These are phyloP conservation scores for Teratosphaeria nubilosa DNA, from an alignment of 2,329 filamentous ascomycete species.

Conservation along the genomic window DNA sequence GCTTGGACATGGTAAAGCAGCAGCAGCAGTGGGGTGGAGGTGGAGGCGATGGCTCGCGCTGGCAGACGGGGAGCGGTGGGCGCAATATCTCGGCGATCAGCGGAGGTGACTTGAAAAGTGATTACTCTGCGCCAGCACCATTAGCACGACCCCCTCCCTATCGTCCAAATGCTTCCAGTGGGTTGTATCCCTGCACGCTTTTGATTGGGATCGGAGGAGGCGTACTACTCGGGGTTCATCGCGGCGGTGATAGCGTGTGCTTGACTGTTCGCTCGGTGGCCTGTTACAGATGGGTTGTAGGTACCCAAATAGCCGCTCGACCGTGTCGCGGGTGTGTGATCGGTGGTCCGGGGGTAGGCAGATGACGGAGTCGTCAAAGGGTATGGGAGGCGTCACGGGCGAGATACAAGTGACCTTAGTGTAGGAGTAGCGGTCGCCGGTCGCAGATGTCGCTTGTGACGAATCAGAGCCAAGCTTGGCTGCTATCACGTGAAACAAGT, in stretches of 20 bases:
- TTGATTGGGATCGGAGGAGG: conserved; percentile 18
- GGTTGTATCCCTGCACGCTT: background rate
- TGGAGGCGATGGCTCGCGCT: background rate
- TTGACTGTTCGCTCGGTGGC: background rate
- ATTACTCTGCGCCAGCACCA: background rate
- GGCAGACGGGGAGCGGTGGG: background rate
- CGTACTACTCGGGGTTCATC: conserved; percentile 87
- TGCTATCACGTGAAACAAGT: background rate
- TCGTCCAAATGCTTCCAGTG: background rate
- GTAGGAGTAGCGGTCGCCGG: background rate
- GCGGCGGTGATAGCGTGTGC: conserved; percentile 3
- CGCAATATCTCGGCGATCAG: background rate
- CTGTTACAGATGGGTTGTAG: background rate
- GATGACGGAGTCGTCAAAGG: background rate
- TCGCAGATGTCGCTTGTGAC: background rate
- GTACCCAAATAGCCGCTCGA: background rate
- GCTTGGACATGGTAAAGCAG: conserved; percentile 6
- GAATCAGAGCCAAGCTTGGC: background rate
- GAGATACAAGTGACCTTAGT: conserved; percentile 1
- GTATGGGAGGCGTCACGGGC: background rate
- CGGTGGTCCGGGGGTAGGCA: background rate
- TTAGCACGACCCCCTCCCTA: background rate
- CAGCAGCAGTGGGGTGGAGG: background rate
- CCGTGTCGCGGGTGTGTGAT: background rate
- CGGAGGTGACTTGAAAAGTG: conserved; percentile 9